A percentile compares a stretch with the other conserved stretches of the same genome.
Conservation (phyloP, 2,329 filamentous ascomycete species). For the Fragosphaeria purpurea region DNA sequence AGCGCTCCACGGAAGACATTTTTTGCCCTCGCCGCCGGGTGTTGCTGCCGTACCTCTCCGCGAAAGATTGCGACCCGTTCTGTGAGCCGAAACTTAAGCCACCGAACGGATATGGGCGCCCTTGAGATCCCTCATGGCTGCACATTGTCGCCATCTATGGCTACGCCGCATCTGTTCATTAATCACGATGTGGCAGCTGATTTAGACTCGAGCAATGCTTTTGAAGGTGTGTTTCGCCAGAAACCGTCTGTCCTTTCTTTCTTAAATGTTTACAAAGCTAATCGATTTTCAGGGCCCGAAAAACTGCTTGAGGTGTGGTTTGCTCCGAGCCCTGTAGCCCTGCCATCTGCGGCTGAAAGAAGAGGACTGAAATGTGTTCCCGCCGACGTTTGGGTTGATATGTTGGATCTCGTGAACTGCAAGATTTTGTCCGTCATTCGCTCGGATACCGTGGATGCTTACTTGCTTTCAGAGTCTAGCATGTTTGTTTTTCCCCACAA, state of each 20-base stretch:
- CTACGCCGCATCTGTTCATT: slow-evolving; percentile 86
- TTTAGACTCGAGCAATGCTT: slow-evolving; percentile 89
- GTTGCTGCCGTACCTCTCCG: background rate
- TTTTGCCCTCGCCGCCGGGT: background rate
- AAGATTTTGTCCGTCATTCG: slow-evolving; percentile 91
- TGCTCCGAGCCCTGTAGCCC: slow-evolving; percentile 62
- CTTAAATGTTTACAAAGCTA: background rate
- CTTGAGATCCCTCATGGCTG: slow-evolving; percentile 71
- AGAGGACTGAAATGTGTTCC: slow-evolving; percentile 79
- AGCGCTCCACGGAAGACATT: slow-evolving; percentile 71
- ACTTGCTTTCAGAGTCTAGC: slow-evolving; percentile 95
- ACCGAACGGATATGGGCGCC: slow-evolving; percentile 64
- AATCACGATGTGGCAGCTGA: slow-evolving; percentile 90
- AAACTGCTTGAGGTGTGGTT: slow-evolving; percentile 99
- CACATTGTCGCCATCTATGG: slow-evolving; percentile 71
- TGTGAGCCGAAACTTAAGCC: too few relatives aligned
- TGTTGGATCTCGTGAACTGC: slow-evolving; percentile 98
- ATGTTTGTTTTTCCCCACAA: slow-evolving; percentile 99
- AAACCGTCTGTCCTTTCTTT: background rate
- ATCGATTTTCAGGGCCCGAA: slow-evolving; percentile 58
- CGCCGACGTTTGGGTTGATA: slow-evolving; percentile 80
- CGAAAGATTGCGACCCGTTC: too few relatives aligned
- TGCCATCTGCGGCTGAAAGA: slow-evolving; percentile 60
- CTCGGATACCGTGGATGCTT: slow-evolving; percentile 90
- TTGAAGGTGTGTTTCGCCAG: slow-evolving; percentile 57